Conservation (phyloP, 2,329 filamentous ascomycete species). For the Davidsoniella eucalypti region DNA sequence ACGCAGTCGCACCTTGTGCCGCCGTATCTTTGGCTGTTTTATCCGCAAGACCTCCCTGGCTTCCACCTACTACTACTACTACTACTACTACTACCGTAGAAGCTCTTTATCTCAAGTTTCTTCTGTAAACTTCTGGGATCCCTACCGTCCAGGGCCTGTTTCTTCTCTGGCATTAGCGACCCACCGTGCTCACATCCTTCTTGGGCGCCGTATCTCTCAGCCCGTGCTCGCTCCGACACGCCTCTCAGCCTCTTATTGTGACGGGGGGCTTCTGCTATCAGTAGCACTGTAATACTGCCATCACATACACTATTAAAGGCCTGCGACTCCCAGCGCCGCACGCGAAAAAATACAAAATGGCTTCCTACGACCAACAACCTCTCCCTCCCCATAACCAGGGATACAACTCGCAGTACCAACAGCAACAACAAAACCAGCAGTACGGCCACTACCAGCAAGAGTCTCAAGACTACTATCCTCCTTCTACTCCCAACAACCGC, state of each 20-base stretch:
- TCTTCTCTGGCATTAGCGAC: too few species aligned
- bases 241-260: background rate
- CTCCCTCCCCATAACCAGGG: conserved; percentile 6
- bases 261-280: background rate
- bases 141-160: too few species aligned
- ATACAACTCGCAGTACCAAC: conserved; percentile 13
- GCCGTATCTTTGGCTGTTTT: too few species aligned
- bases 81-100: too few species aligned
- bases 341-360: conserved; percentile 5
- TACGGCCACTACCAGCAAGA: conserved; percentile 6
- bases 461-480: conserved; percentile 6
- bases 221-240: conserved; percentile 6
- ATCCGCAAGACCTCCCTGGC: too few species aligned
- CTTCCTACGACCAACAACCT: conserved; percentile 11
- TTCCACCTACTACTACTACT: too few species aligned
- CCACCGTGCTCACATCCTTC: too few species aligned
- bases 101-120: too few species aligned
- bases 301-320: conserved; percentile 10
- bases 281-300: background rate
- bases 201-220: conserved; percentile 10
- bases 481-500: conserved; percentile 8
- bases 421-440: conserved; percentile 10
- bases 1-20: too few species aligned
- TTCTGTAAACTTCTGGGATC: too few species aligned
- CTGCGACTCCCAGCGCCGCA: conserved; percentile 8